Evolutionary conservation across 2,329 filamentous ascomycete genomes (phyloP), one percentile per base, ranked within the genome.

Genomic region (Elsinoe perseae): DNA sequence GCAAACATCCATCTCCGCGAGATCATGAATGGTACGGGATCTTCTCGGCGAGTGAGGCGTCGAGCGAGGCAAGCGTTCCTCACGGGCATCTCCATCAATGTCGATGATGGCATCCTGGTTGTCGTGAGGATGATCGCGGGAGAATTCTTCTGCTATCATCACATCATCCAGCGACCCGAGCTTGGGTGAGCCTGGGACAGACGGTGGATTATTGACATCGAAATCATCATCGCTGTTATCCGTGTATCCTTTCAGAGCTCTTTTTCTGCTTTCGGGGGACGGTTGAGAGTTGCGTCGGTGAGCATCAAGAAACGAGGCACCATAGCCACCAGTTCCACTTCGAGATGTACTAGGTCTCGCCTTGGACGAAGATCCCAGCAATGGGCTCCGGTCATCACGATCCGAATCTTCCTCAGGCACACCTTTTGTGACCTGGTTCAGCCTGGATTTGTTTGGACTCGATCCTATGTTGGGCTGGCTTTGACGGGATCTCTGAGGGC

Each of bases 1-100:
- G 73, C 93, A 96, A 0, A 97, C 91, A 71, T 97, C 93, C 61
- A 87, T 87, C 64, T 93, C 83, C 0, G 84, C 87, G 9, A 84
- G 78, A 10, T 85, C 69, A 10, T 79, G 77, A 61, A 83, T 78
- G 4, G 80, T 84, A 57, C 79, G 77, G 34, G 85, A 78, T 50
- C 77, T 70, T 68, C 63, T 58, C 67, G 69, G 70, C 27, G 70
- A 76, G 55, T 66, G 63, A 0, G 66, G 63, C 2, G 75, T 72
- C 3, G 72, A 69, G 16, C 70, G 72, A n/a, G 62, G 61, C 61
- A 58, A 61, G 23, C 62, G 54, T 25, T 64, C 60, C 27, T 61
- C 59, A 21, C 62, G 57, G 21, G 44, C 57, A 23, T 69, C 67
- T 30, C 70, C 70, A 56, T 77, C 75, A 42, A 80, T 78, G 61